Conservation (phyloP, 305 asterid genomes). For the Fraxinus paxiana region DNA sequence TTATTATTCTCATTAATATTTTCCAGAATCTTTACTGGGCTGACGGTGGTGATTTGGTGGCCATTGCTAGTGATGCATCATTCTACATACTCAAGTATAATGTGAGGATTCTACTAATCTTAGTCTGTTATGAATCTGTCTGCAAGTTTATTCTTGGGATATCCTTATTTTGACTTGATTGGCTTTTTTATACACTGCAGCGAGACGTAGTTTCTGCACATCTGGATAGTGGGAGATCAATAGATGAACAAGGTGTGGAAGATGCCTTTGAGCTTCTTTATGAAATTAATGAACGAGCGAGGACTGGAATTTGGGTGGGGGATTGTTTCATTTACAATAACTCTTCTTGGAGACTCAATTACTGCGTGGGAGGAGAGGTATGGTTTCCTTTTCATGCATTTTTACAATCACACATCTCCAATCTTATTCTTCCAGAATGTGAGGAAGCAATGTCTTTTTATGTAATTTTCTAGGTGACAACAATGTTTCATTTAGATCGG, state of each 20-base stretch:
- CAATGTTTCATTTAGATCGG: conserved; percentile 95
- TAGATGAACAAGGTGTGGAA: conserved; percentile 53
- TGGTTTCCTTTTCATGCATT: background rate
- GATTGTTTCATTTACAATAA: conserved; percentile 59
- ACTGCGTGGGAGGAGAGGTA: conserved; percentile 73
- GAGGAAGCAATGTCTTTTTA: conserved; percentile 20
- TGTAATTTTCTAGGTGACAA: conserved; percentile 62
- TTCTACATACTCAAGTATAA: conserved; percentile 53
- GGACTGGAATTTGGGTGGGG: conserved; percentile 69
- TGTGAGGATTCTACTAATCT: conserved; percentile 22
- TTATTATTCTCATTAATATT: conserved; percentile 9
- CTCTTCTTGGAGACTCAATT: conserved; percentile 59
- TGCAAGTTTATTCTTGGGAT: conserved; percentile 20
- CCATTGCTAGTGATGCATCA: conserved; percentile 53
- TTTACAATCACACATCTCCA: background rate
- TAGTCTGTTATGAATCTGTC: conserved; percentile 2
- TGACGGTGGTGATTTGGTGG: conserved; percentile 60
- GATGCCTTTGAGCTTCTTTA: conserved; percentile 62
- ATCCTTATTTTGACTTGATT: background rate
- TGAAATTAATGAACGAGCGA: conserved; percentile 59
- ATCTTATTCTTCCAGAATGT: conserved; percentile 6
- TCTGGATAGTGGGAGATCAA: conserved; percentile 53
- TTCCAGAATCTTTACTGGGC: conserved; percentile 69
- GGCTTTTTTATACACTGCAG: conserved; percentile 35
- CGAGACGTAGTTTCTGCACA: conserved; percentile 57